Evolutionary conservation across 164 flowering plant species (phyloP).

Genomic region (Vitis amurensis): DNA sequence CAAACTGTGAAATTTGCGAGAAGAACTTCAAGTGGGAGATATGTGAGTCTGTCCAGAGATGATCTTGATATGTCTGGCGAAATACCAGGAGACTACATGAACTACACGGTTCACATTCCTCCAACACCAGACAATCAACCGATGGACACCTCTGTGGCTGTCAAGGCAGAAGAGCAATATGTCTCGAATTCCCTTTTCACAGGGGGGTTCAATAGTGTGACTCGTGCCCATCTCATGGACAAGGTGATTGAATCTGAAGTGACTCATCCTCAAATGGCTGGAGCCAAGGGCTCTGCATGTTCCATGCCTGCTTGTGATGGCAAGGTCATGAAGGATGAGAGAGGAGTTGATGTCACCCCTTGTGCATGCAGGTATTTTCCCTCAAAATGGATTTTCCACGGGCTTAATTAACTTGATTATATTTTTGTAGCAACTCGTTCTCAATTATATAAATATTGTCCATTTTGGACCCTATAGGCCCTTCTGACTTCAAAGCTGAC

Average conservation of each 20-base stretch:
- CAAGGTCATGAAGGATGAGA: constrained; percentile 63
- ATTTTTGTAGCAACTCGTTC: too few species aligned
- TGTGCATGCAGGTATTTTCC: constrained; percentile 61
- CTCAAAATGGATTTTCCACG: too few species aligned
- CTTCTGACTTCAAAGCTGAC: too few species aligned
- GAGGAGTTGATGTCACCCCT: constrained; percentile 56
- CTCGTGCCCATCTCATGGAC: constrained; percentile 73
- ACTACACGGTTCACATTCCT: constrained; percentile 79
- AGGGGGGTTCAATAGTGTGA: constrained; percentile 71
- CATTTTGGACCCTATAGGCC: too few species aligned
- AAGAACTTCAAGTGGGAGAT: constrained; percentile 68
- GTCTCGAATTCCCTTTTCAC: constrained; percentile 70
- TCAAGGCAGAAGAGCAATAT: constrained; percentile 72
- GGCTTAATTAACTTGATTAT: too few species aligned
- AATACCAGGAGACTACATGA: constrained; percentile 57
- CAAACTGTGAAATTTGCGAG: constrained; percentile 66
- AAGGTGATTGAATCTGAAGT: constrained; percentile 72
- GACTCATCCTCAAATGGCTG: constrained; percentile 65
- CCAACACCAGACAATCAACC: constrained; percentile 81
- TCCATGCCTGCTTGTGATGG: constrained; percentile 67
- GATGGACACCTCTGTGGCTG: constrained; percentile 61
- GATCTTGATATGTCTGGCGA: constrained; percentile 76
- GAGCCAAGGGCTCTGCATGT: constrained; percentile 56
- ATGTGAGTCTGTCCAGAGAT: constrained; percentile 60
- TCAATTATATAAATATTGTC: too few species aligned